phyloP scores from a whole-genome alignment of 108 stramenopile genomes.

The Stephanodiscus minutulus region DNA sequence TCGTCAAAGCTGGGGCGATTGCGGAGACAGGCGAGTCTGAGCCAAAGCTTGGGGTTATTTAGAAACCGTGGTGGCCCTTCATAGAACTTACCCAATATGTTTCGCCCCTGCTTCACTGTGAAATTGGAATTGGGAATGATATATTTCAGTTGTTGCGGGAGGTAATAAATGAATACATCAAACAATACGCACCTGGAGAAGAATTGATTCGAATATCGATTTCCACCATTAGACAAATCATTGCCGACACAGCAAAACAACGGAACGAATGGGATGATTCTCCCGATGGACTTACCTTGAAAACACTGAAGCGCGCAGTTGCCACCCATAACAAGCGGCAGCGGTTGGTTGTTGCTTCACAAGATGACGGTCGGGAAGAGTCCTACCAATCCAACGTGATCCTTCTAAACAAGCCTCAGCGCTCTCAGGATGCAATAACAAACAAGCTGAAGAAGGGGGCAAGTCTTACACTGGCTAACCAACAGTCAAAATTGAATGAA shows the following conservation, averaged over 20 bases:
- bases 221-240: background rate
- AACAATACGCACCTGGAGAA: background rate
- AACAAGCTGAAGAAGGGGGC: too few relatives aligned
- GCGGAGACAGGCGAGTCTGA: background rate
- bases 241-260: background rate
- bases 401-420: too few relatives aligned
- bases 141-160: background rate
- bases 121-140: background rate
- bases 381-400: too few relatives aligned
- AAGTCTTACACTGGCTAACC: too few relatives aligned
- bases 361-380: too few relatives aligned
- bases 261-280: background rate
- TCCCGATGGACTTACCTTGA: background rate
- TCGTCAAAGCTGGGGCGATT: background rate
- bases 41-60: background rate
- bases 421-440: too few relatives aligned
- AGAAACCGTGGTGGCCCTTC: background rate
- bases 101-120: conserved; percentile 2
- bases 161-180: background rate
- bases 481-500: too few relatives aligned
- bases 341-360: too few relatives aligned
- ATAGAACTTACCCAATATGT: background rate
- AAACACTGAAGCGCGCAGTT: background rate
- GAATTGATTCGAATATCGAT: background rate
- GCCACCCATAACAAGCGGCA: too few relatives aligned